A percentile compares a stretch with the other conserved stretches of the same genome.
Evolutionary conservation across 371 early-diverging fungal genomes (phyloP).

Genomic region (Fennellomyces sp.): DNA sequence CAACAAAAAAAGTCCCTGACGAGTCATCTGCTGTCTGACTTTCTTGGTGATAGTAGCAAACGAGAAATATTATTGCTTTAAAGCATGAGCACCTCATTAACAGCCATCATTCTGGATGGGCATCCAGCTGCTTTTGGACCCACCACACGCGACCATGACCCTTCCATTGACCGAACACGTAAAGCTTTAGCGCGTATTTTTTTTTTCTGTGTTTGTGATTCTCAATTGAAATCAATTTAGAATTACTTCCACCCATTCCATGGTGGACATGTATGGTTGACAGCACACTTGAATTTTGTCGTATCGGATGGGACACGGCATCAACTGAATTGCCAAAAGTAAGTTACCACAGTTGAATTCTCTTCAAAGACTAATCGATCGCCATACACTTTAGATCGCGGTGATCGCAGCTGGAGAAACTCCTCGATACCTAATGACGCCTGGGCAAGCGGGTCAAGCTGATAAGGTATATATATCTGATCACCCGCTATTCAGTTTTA

Average conservation of each 20-base stretch:
- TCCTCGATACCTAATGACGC: neutral
- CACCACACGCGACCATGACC: neutral
- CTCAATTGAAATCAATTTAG: slow-evolving; percentile 4
- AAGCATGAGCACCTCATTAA: neutral
- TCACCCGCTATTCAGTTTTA: too few species aligned
- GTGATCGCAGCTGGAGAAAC: slow-evolving; percentile 2
- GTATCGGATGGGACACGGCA: slow-evolving; percentile 30
- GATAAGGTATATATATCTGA: neutral
- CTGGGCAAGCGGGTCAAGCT: neutral
- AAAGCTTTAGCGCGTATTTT: neutral
- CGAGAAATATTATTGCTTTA: neutral
- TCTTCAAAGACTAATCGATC: too few species aligned
- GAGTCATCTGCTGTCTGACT: too few species aligned
- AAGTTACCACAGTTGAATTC: too few species aligned
- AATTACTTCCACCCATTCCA: slow-evolving; percentile 33
- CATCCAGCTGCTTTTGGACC: neutral
- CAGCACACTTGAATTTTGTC: slow-evolving; percentile 33
- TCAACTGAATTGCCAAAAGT: neutral
- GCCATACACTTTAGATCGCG: neutral
- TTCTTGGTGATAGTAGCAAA: neutral
- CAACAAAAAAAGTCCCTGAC: too few species aligned
- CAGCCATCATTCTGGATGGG: neutral
- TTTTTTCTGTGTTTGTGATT: neutral
- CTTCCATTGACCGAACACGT: slow-evolving; percentile 3
- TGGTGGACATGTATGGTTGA: slow-evolving; percentile 42